Conservation (phyloP, 352 stramenopile species). For the Globisporangium camurandrum region DNA sequence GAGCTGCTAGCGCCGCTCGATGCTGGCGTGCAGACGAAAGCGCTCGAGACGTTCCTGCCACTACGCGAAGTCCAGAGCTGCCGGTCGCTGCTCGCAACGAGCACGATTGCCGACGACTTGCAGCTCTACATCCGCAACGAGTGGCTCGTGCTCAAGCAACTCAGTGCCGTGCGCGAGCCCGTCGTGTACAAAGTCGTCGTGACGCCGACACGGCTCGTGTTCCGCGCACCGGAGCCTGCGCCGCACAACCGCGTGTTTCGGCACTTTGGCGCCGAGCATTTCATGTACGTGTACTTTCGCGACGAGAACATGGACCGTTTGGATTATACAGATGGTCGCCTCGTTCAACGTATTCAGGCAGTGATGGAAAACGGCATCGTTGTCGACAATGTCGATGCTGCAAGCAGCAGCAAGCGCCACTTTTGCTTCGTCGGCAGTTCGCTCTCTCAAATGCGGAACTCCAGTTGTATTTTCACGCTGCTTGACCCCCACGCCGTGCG, state of each 20-base stretch:
- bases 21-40: conserved; percentile 31
- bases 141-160: conserved; percentile 15
- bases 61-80: conserved; percentile 24
- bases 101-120: conserved; percentile 28
- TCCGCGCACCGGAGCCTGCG: conserved; percentile 37
- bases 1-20: conserved; percentile 24
- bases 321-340: conserved; percentile 33
- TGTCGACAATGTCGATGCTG: conserved; percentile 21
- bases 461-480: conserved; percentile 58
- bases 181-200: conserved; percentile 61
- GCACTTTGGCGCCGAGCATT: conserved; percentile 58
- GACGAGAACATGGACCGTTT: conserved; percentile 72
- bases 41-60: conserved; percentile 32
- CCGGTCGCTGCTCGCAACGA: conserved; percentile 7
- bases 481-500: conserved; percentile 42
- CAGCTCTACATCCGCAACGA: conserved; percentile 26
- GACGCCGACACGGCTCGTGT: conserved; percentile 60
- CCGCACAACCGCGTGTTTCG: conserved; percentile 67
- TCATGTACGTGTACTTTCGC: conserved; percentile 79
- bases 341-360: conserved; percentile 30
- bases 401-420: not conserved
- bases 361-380: conserved; percentile 34
- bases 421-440: conserved; percentile 69
- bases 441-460: conserved; percentile 69
- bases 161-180: conserved; percentile 1